Percentiles rank a stretch among this genome's conserved stretches.
Evolutionary conservation across 2,329 filamentous ascomycete genomes (phyloP).

Genomic region (Magnaporthales sp.): DNA sequence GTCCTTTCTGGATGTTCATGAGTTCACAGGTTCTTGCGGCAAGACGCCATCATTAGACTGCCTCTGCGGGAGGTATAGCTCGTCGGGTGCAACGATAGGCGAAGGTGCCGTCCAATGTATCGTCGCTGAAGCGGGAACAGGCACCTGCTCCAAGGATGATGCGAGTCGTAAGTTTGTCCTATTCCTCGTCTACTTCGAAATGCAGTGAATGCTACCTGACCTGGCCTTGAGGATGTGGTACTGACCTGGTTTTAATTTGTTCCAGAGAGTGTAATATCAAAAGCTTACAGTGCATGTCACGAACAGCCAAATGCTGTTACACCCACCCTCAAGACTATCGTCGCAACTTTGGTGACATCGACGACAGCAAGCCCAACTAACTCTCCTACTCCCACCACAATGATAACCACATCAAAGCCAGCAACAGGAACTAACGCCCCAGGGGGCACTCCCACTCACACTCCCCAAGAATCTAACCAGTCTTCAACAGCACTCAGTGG

Average conservation of each 20-base stretch:
- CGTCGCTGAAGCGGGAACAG: slow-evolving; percentile 38
- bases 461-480: neutral
- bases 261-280: slow-evolving; percentile 23
- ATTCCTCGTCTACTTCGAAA: neutral
- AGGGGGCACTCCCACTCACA: neutral
- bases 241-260: neutral
- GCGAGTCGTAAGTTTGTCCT: slow-evolving; percentile 24
- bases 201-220: neutral
- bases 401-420: slow-evolving; percentile 7
- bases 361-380: slow-evolving; percentile 6
- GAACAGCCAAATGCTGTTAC: slow-evolving; percentile 37
- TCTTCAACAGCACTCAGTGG: slow-evolving; percentile 18
- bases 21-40: slow-evolving; percentile 38
- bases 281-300: slow-evolving; percentile 51
- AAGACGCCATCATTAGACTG: slow-evolving; percentile 46
- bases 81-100: slow-evolving; percentile 58
- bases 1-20: slow-evolving; percentile 55
- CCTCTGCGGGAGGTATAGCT: slow-evolving; percentile 52
- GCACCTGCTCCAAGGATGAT: slow-evolving; percentile 41
- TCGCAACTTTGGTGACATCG: slow-evolving; percentile 40
- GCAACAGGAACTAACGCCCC: slow-evolving; percentile 6
- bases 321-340: slow-evolving; percentile 50
- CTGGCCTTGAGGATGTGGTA: neutral
- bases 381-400: slow-evolving; percentile 8
- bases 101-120: slow-evolving; percentile 64